Evolutionary conservation across 345 rosid genomes (phyloP).

Genomic region (Corchorus capsularis): DNA sequence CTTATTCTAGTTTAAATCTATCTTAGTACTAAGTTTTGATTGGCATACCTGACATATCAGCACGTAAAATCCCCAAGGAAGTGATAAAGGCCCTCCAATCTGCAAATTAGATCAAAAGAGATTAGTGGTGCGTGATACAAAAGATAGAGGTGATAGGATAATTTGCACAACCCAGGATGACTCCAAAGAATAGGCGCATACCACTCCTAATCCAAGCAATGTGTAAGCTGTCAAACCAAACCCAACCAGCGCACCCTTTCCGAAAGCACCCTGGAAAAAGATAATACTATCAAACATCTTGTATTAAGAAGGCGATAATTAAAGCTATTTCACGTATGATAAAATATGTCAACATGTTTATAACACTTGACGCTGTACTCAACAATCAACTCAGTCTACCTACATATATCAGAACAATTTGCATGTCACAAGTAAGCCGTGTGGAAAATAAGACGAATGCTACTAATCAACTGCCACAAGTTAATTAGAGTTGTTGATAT

Average conservation of each 20-base stretch:
- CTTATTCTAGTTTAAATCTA: not conserved
- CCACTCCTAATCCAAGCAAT: conserved; percentile 91
- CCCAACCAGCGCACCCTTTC: conserved; percentile 65
- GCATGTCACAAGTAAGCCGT: too few species aligned
- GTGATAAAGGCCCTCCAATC: conserved; percentile 92
- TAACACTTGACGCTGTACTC: not conserved
- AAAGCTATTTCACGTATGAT: not conserved
- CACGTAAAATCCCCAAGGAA: conserved; percentile 95
- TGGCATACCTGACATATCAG: conserved; percentile 82
- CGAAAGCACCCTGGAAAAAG: conserved; percentile 73
- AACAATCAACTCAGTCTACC: not conserved
- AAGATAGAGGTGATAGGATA: not conserved
- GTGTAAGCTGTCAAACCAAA: conserved; percentile 79
- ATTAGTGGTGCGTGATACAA: not conserved
- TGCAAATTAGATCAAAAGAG: conserved; percentile 33
- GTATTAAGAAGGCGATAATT: not conserved
- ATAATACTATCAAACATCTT: not conserved
- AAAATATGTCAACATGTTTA: not conserved
- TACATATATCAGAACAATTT: not conserved
- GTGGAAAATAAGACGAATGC: not conserved
- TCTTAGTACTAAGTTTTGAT: not conserved
- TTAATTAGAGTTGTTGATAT: not conserved
- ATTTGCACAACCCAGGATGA: not conserved
- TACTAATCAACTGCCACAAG: not conserved
- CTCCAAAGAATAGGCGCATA: conserved; percentile 31